These are phyloP conservation scores for Nepenthes mirabilis DNA, from an alignment of 148 eudicot species.

Conservation along the genomic window DNA sequence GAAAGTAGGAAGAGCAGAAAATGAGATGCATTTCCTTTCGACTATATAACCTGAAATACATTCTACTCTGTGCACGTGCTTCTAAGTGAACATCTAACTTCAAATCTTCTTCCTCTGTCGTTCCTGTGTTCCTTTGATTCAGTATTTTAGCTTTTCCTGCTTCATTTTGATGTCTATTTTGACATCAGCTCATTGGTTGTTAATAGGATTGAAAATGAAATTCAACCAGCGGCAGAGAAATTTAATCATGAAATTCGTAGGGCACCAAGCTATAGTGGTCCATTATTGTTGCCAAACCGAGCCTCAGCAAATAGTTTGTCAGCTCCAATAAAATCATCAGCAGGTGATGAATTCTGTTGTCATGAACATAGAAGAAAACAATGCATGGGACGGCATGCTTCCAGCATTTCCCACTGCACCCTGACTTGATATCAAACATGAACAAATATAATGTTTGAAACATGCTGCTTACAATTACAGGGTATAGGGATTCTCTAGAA, in stretches of 20 bases:
- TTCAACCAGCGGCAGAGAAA: conserved; percentile 34
- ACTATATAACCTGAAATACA: too few relatives aligned
- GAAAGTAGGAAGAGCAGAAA: too few relatives aligned
- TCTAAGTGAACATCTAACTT: too few relatives aligned
- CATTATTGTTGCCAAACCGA: conserved; percentile 74
- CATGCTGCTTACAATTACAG: conserved; percentile 15
- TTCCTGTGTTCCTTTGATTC: background rate
- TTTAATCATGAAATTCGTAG: conserved; percentile 34
- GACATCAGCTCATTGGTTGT: conserved; percentile 7
- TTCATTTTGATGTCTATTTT: background rate
- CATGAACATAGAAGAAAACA: background rate
- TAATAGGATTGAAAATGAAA: conserved; percentile 61
- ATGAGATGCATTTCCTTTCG: too few relatives aligned
- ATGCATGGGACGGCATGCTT: background rate
- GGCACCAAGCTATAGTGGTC: conserved; percentile 91
- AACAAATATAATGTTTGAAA: too few relatives aligned
- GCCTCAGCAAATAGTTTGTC: conserved; percentile 98
- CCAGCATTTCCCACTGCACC: background rate
- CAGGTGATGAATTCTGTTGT: conserved; percentile 33
- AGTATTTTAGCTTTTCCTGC: background rate
- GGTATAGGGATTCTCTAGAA: conserved; percentile 75
- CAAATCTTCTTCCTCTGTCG: too few relatives aligned
- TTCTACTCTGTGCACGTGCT: too few relatives aligned
- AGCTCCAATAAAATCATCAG: conserved; percentile 90
- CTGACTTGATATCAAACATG: background rate